Evolutionary conservation across 805 yeast species (phyloP), one percentile per base, ranked within the genome.

Genomic region (Ogataea trehalophila): DNA sequence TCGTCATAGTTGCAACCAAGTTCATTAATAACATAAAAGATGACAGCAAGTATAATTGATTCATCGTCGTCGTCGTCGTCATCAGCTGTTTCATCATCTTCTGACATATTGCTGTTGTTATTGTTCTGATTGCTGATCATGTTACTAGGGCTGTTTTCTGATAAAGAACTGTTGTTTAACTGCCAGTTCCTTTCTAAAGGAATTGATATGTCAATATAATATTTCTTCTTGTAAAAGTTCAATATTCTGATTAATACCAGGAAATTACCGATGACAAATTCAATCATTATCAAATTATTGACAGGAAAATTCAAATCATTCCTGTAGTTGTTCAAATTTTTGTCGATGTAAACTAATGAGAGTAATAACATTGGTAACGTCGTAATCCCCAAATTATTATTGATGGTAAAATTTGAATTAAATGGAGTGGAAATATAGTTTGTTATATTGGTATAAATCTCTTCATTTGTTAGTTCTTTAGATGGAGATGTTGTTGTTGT

Each of bases 311-410:
- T 58, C 22, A 69, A 55, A 38, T 64, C 61, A 13, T 59, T 54
- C 23, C 61, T 59, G 29, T 60, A 52, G 29, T 58, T 57, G n/a
- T 66, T 55, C 45, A 71, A 47, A 34, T 54, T 51, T 13, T 55
- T 54, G 35, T 64, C 59, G 17, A 52, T 49, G 29, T 58, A 55
- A n/a, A 61, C 52, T 46, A 72, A 40, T 37, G 67, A 49, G 50
- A 62, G 49, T 54, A 76, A 70, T 8, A 79, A 57, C 33, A 79
- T 53, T 0, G 85, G 84, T 49, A 76, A 68, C 9, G 76, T 62
- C 14, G 78, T 66, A 23, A 79, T 68, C 1, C 82, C 81, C 44
- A 80, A 60, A 50, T 77, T 78, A 56, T 77, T 76, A 56, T 77
- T 77, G 40, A 79, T 63, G n/a, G 58, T 60, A 11, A 58, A 55